Conservation (phyloP, 1,284 basidiomycete species). For the Bjerkandera adusta region DNA sequence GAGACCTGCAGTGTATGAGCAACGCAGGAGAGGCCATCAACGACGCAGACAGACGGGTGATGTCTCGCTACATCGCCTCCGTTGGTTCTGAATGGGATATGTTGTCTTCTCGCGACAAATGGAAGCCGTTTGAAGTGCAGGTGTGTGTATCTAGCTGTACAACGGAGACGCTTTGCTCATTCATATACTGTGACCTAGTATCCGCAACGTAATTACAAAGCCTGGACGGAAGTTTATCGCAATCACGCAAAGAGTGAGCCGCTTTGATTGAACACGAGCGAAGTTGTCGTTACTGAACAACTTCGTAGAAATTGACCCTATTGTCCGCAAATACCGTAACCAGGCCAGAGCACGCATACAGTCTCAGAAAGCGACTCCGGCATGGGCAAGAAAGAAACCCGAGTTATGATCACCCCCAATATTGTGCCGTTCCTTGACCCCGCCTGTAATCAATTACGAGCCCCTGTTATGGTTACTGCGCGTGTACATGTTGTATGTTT, state of each 20-base stretch:
- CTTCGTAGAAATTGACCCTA: conserved; percentile 31
- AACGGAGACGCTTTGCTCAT: no score
- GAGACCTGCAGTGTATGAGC: conserved; percentile 54
- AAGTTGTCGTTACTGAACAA: conserved; percentile 3
- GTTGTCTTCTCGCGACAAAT: conserved; percentile 43
- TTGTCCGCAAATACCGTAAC: conserved; percentile 37
- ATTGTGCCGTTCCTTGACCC: no score
- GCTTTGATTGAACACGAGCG: background rate
- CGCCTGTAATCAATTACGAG: no score
- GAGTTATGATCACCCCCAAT: no score
- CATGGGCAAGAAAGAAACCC: conserved; percentile 8
- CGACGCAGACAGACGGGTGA: conserved; percentile 53
- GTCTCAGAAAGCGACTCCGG: conserved; percentile 6
- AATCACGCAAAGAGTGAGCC: conserved; percentile 38
- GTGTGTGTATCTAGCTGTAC: conserved; percentile 34
- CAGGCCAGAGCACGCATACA: conserved; percentile 3
- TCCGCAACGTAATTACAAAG: conserved; percentile 49
- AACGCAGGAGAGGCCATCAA: conserved; percentile 44
- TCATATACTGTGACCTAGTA: conserved; percentile 28
- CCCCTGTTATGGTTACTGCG: no score
- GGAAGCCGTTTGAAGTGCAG: conserved; percentile 48
- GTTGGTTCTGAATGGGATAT: conserved; percentile 41
- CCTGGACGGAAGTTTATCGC: conserved; percentile 62
- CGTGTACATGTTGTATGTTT: no score
- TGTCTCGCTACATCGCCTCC: conserved; percentile 54